These are phyloP conservation scores for Acacia acuminata DNA, from an alignment of 306 rosid species.

Conservation along the genomic window DNA sequence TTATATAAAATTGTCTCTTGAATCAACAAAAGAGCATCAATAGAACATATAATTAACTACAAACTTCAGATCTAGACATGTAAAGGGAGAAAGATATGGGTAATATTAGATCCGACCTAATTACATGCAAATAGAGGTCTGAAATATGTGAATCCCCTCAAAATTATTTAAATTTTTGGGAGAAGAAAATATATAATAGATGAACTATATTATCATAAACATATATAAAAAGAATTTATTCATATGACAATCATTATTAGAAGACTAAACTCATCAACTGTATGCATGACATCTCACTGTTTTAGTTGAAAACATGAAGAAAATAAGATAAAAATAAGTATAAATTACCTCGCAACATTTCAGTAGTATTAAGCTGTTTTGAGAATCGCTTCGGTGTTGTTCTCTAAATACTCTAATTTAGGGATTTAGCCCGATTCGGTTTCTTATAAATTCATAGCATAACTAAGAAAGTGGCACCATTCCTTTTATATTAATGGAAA, in stretches of 20 bases:
- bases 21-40: background rate
- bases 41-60: background rate
- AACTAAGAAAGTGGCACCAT: background rate
- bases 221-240: background rate
- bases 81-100: background rate
- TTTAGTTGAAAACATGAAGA: background rate
- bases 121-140: background rate
- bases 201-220: background rate
- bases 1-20: background rate
- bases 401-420: background rate
- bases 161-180: background rate
- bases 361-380: background rate
- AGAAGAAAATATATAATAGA: background rate
- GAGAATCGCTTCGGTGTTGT: background rate
- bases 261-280: background rate
- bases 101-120: background rate
- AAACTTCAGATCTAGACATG: background rate
- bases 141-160: background rate
- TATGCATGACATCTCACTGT: background rate
- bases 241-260: background rate
- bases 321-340: background rate
- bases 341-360: conserved; percentile 33
- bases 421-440: background rate
- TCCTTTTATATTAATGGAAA: background rate
- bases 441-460: background rate